Base-by-base conservation (phyloP, 202 grass and related monocot species). In the Zoysia matrella region DNA sequence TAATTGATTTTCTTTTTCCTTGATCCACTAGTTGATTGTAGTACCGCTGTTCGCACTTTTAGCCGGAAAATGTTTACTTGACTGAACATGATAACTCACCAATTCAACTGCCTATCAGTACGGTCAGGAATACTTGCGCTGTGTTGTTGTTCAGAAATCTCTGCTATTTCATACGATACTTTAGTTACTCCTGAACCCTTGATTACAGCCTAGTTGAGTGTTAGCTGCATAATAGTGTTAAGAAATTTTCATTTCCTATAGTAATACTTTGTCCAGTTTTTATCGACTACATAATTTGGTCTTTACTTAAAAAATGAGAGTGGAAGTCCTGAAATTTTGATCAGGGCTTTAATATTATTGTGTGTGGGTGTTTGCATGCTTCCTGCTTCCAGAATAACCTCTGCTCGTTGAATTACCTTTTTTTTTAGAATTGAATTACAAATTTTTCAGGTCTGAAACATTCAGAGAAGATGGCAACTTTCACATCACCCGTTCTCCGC, bases 1-100 rank as follows among this genome's bases (percentile, higher is more conserved):
- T 10, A 67, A 54, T 44, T 42, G 52, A 47, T 2, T 70, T 44
- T 61, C 40, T 43, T 80, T 75, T 64, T 22, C 22, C 55, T 75
- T 55, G 40, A 75, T 75, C 76, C 55, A 57, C 15, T 73, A 0
- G 43, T 75, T 88, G 86, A 88, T 18, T 88, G 63, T 74, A 67
- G 69, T 63, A 30, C 13, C 75, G 60, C 39, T 18, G 50, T 54
- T 43, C 45, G 45, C 18, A 48, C 5, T 13, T 13, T 40, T 72
- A 60, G 52, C 39, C 16, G 67, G 4, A 76, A 71, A 30, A 50
- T 69, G 46, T 14, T 80, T 65, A 49, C 49, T 76, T 84, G 77
- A 40, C 55, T 46, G 40, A 66, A 52, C 48, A 45, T 4, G 66
- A 41, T 65, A 77, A 72, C n/a, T 74, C 60, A 80, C 45, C 72